These are phyloP conservation scores for Ogataea chonburiensis DNA, from an alignment of 805 yeast species.

Conservation along the genomic window DNA sequence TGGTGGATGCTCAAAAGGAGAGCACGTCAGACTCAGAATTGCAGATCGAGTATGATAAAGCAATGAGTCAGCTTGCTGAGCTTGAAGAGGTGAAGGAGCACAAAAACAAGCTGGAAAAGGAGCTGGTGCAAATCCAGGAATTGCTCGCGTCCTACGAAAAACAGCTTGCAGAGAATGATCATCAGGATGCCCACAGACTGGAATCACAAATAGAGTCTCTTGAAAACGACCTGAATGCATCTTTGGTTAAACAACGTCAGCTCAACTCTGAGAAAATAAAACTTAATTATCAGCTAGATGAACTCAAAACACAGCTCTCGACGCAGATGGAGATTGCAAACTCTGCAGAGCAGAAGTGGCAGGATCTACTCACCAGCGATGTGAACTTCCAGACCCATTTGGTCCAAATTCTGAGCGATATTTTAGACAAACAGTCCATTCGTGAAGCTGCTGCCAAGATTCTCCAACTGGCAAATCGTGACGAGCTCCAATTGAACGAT, in stretches of 20 bases:
- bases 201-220: conserved; percentile 3
- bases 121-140: background rate
- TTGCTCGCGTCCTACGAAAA: conserved; percentile 4
- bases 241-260: conserved; percentile 19
- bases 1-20: background rate
- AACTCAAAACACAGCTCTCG: conserved; percentile 21
- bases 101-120: background rate
- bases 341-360: conserved; percentile 10
- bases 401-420: conserved; percentile 49
- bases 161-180: background rate
- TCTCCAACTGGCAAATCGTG: conserved; percentile 37
- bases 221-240: conserved; percentile 12
- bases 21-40: too few species aligned
- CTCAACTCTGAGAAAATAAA: conserved; percentile 20
- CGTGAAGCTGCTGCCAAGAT: conserved; percentile 57
- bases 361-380: conserved; percentile 32
- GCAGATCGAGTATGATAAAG: background rate
- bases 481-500: conserved; percentile 23
- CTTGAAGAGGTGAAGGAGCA: background rate
- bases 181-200: conserved; percentile 2
- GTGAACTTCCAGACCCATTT: conserved; percentile 48
- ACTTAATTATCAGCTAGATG: conserved; percentile 40
- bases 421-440: conserved; percentile 58
- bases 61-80: background rate
- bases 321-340: conserved; percentile 35